Percentiles rank a stretch among this genome's conserved stretches.
phyloP scores from a whole-genome alignment of 164 flowering plant species.

The Paratinospora sagittata region DNA sequence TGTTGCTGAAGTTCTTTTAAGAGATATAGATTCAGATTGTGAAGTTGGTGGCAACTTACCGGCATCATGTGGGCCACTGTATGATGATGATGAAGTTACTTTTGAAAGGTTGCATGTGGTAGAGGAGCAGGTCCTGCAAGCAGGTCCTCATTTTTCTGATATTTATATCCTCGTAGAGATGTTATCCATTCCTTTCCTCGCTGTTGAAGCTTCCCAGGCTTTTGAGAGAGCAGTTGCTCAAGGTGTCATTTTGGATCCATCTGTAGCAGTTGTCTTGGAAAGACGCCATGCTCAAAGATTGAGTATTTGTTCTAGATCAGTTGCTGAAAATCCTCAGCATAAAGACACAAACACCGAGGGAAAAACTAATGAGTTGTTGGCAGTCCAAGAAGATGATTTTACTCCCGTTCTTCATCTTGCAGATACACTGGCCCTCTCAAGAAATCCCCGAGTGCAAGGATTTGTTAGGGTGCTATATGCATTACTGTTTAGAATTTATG shows the following conservation, averaged over 20 bases:
- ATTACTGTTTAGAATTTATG: conserved; percentile 70
- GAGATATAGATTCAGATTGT: conserved; percentile 75
- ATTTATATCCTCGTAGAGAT: conserved; percentile 72
- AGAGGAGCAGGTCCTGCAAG: conserved; percentile 40
- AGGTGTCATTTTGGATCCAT: conserved; percentile 58
- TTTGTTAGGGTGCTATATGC: conserved; percentile 78
- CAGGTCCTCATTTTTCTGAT: conserved; percentile 62
- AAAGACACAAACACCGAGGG: conserved; percentile 40
- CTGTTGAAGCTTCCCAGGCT: conserved; percentile 77
- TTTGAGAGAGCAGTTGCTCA: conserved; percentile 89
- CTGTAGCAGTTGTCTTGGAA: conserved; percentile 80
- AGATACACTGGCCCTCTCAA: conserved; percentile 80
- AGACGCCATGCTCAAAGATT: conserved; percentile 59
- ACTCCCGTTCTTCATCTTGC: conserved; percentile 74
- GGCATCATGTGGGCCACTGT: conserved; percentile 34
- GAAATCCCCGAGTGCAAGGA: conserved; percentile 53
- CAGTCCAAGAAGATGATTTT: conserved; percentile 63
- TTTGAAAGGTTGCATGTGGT: conserved; percentile 34
- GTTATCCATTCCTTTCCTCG: conserved; percentile 79
- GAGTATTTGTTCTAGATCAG: conserved; percentile 32
- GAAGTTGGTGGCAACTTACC: conserved; percentile 35
- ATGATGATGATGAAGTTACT: conserved; percentile 46
- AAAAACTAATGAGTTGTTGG: conserved; percentile 40
- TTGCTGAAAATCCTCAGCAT: conserved; percentile 42
- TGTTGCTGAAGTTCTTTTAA: conserved; percentile 69